Base-by-base conservation (phyloP, 202 grass and related monocot species). In the Setaria italica region DNA sequence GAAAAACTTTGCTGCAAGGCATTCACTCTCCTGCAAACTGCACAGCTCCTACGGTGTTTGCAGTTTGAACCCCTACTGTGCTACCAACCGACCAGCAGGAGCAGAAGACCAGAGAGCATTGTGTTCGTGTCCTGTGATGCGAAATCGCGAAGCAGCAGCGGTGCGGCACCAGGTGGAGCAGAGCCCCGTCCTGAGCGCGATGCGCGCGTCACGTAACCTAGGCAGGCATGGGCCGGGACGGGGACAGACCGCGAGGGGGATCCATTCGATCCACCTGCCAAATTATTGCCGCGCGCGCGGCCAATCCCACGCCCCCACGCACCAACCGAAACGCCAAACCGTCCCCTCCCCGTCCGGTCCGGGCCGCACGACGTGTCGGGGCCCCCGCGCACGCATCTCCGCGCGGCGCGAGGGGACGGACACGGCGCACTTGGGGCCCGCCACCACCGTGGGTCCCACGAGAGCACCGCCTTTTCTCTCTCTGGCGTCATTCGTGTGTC, bases 401-500 rank as follows among this genome's bases (percentile, higher is more conserved):
- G 35, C 65, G 65, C n/a, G 50, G 34, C 33, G n/a, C 49, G 62
- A 68, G 6, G 19, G 79, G 12, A 39, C 34, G 79, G 19, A 53
- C 34, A 39, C 29, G 33, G 7, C 62, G 5, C 46, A 2, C 77
- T 68, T 63, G 49, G 11, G 64, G 64, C 15, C 20, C 64, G 47
- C 78, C 3, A 2, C 65, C 4, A 3, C 12, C 0, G n/a, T 43
- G 14, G 79, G 50, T 5, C 65, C 50, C 50, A 58, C 51, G 13
- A 9, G 48, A 17, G 19, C 33, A 25, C 4, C 9, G 25, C 20
- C 5, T 15, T 58, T 21, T 59, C 49, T 17, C 46, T 53, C 74
- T 46, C 39, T 65, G 4, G 77, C 84, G 84, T 84, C 29, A 84
- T 81, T 79, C 58, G 62, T 47, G 88, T 76, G 29, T 80, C 89